Percentiles rank a stretch among this genome's conserved stretches.
phyloP scores from a whole-genome alignment of 345 rosid genomes.

The Bruguiera parviflora region DNA sequence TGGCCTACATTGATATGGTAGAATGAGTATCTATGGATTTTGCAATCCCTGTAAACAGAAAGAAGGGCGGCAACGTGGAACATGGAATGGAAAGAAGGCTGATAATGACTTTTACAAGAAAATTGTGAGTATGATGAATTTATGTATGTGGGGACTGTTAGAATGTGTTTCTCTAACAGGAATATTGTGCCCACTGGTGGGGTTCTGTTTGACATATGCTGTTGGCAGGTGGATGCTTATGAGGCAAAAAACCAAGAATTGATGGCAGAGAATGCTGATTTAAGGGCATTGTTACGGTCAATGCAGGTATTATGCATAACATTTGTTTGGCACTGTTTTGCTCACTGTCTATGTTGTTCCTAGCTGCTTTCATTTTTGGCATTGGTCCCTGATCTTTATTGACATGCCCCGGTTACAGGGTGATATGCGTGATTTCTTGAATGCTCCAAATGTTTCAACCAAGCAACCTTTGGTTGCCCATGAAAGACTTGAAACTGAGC shows the following conservation, averaged over 20 bases:
- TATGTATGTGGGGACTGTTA: neutral
- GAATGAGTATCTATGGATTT: conserved; percentile 11
- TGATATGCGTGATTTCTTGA: conserved; percentile 92
- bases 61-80: conserved; percentile 98
- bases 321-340: neutral
- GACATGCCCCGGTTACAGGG: conserved; percentile 39
- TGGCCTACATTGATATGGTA: neutral
- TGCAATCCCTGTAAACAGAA: conserved; percentile 45
- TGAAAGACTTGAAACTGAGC: conserved; percentile 53
- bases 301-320: conserved; percentile 59
- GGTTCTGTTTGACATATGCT: neutral
- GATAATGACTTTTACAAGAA: conserved; percentile 94
- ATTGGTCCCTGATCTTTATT: neutral
- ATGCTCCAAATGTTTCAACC: conserved; percentile 78
- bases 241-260: conserved; percentile 94
- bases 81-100: conserved; percentile 98
- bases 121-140: conserved; percentile 52
- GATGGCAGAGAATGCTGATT: conserved; percentile 79
- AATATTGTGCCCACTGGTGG: too few relatives aligned
- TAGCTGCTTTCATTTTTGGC: neutral
- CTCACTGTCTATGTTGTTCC: conserved; percentile 7
- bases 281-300: conserved; percentile 90
- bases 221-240: conserved; percentile 81
- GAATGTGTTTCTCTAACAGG: too few relatives aligned
- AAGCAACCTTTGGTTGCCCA: conserved; percentile 63